Percentiles rank a stretch among this genome's conserved stretches.
These are phyloP conservation scores for Gliomastix tumulicola DNA, from an alignment of 2,329 filamentous ascomycete species.

Conservation along the genomic window DNA sequence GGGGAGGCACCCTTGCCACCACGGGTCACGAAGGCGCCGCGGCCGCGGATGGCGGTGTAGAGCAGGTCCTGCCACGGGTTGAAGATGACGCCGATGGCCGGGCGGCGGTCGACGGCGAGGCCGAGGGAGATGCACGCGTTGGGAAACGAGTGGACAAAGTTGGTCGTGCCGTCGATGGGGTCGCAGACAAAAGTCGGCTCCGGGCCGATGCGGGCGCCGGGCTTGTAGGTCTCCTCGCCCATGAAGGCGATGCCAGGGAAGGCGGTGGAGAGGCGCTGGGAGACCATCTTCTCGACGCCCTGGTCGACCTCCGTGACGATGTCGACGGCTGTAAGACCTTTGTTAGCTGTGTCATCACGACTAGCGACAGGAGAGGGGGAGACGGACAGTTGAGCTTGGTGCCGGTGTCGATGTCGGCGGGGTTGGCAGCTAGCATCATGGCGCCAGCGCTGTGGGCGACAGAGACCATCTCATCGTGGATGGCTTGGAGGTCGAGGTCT, in stretches of 20 bases:
- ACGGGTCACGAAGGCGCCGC: conserved; percentile 55
- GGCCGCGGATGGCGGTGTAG: conserved; percentile 61
- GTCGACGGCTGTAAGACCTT: conserved; percentile 46
- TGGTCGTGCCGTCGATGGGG: conserved; percentile 74
- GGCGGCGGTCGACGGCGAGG: conserved; percentile 53
- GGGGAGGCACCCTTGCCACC: conserved; percentile 30
- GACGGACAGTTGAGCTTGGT: conserved; percentile 60
- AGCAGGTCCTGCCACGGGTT: conserved; percentile 68
- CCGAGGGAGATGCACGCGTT: conserved; percentile 72
- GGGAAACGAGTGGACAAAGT: conserved; percentile 73
- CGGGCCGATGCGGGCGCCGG: conserved; percentile 54
- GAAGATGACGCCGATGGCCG: conserved; percentile 69
- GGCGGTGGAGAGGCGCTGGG: conserved; percentile 36
- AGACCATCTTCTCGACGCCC: conserved; percentile 58
- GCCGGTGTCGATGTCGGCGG: conserved; percentile 46
- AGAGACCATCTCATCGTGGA: conserved; percentile 53
- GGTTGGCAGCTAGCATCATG: conserved; percentile 57
- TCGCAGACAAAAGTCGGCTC: conserved; percentile 75
- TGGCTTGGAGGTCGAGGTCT: conserved; percentile 49
- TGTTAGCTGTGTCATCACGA: no score
- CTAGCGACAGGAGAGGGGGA: neutral
- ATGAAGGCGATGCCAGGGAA: conserved; percentile 59
- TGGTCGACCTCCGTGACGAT: conserved; percentile 64
- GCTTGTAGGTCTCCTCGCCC: conserved; percentile 70
- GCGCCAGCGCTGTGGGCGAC: conserved; percentile 57